phyloP scores from a whole-genome alignment of 495 filamentous ascomycete species.

The Neurospora sp. region DNA sequence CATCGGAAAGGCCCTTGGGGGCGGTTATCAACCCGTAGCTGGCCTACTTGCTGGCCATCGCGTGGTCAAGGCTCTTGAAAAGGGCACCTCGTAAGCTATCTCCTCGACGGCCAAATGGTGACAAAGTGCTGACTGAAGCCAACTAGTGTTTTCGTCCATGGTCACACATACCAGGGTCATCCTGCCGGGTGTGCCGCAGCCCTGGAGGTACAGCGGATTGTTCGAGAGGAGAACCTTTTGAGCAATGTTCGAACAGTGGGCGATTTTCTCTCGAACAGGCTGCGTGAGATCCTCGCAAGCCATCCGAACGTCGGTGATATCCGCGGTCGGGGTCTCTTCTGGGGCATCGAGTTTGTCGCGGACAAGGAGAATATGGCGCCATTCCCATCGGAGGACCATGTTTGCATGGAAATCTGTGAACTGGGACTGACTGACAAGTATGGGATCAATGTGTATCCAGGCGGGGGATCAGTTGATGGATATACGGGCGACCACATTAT shows the following conservation, averaged over 20 bases:
- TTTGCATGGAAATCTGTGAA: constrained; percentile 43
- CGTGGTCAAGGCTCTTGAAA: constrained; percentile 44
- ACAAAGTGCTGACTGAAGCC: constrained; percentile 7
- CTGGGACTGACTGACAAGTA: constrained; percentile 41
- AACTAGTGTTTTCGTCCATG: constrained; percentile 40
- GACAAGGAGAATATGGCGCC: constrained; percentile 37
- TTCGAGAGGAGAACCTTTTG: constrained; percentile 44
- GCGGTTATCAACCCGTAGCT: constrained; percentile 54
- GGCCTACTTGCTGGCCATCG: constrained; percentile 45
- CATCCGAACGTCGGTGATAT: constrained; percentile 55
- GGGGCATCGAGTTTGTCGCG: constrained; percentile 50
- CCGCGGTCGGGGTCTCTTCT: constrained; percentile 54
- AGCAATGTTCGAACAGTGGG: constrained; percentile 45
- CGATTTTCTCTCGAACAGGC: constrained; percentile 31
- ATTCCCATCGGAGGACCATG: constrained; percentile 32
- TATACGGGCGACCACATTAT: constrained; percentile 64
- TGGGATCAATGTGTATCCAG: constrained; percentile 60
- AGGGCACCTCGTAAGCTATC: constrained; percentile 42
- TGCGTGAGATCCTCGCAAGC: constrained; percentile 32
- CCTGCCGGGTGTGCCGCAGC: constrained; percentile 51
- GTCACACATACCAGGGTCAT: constrained; percentile 55
- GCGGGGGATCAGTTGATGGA: constrained; percentile 58
- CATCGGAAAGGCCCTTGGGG: constrained; percentile 60
- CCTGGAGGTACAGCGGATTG: constrained; percentile 49
- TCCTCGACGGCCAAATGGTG: neutral